These are phyloP conservation scores for Solanum raphanifolium DNA, from an alignment of 257 asterid species.

Conservation along the genomic window DNA sequence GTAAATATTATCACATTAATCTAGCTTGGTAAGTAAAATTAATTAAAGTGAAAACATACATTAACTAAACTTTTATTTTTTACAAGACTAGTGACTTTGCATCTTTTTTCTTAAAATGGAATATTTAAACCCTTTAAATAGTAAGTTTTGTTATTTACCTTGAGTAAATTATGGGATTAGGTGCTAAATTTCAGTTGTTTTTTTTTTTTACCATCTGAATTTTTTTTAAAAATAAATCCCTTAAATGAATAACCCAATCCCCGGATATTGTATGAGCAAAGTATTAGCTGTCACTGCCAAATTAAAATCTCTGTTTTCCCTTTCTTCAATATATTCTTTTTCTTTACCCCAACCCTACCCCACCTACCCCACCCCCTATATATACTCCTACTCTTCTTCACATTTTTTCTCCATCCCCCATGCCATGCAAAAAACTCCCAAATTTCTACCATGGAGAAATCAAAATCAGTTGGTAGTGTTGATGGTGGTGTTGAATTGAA, in stretches of 20 bases:
- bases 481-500: constrained; percentile 39
- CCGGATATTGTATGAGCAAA: constrained; percentile 11
- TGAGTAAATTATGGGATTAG: neutral
- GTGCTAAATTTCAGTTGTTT: neutral
- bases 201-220: neutral
- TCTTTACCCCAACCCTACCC: constrained; percentile 2
- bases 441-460: constrained; percentile 19
- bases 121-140: neutral
- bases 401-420: neutral
- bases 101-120: neutral
- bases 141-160: neutral
- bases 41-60: neutral
- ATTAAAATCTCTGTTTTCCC: constrained; percentile 10
- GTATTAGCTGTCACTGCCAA: constrained; percentile 43
- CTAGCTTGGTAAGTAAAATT: neutral
- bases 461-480: constrained; percentile 10
- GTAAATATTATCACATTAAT: neutral
- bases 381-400: neutral
- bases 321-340: constrained; percentile 15
- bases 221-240: neutral
- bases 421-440: constrained; percentile 6
- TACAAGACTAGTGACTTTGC: neutral
- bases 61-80: neutral
- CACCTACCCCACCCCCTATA: neutral
- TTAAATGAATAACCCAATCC: constrained; percentile 14